Base-by-base conservation (phyloP, 345 rosid species). In the Erysimum cheiranthoides region DNA sequence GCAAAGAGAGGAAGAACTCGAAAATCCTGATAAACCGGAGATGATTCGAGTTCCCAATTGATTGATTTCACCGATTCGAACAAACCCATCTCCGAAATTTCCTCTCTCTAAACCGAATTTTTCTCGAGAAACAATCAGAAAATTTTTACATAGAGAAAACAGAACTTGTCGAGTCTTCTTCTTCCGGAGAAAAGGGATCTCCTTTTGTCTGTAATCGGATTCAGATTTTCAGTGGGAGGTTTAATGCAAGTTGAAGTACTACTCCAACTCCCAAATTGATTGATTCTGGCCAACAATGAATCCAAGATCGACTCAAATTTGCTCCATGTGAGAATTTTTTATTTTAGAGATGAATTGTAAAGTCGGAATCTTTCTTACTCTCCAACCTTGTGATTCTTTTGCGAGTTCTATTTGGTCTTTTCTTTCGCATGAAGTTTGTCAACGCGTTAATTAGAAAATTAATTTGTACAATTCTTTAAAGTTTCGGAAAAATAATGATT, bases 11-110 rank as follows among this genome's bases (percentile, higher is more conserved):
- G 99, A 68, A 95, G 90, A 72, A 84, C 77, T 34, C 78, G 61
- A 84, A 87, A 90, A 78, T 95, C 99, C 11, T 79, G 78, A 73
- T 83, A 92, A 46, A 75, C 85, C 36, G 98, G 96, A 78, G 82
- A 85, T 25, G 97, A 85, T 70, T 95, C 98, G 4, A 68, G 69
- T 25, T 88, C 96, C 97, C 92, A 95, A 8, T 88, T 8, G 16
- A 82, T 81, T 63, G 86, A 82, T 75, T 82, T 75, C 73, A 85
- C 35, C 32, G 67, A 61, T 46, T 84, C 85, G 17, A 83, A 17
- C 54, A 82, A 62, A 71, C 79, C 92, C 98, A 94, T 89, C 51
- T 46, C 79, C 18, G 52, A 43, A 31, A 60, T 62, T 25, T 0
- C n/a, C 28, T 18, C 35, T 13, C 75, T 75, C 77, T 73, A 30